Evolutionary conservation across 2,329 filamentous ascomycete genomes (phyloP).

Genomic region (Penicillium sp.): DNA sequence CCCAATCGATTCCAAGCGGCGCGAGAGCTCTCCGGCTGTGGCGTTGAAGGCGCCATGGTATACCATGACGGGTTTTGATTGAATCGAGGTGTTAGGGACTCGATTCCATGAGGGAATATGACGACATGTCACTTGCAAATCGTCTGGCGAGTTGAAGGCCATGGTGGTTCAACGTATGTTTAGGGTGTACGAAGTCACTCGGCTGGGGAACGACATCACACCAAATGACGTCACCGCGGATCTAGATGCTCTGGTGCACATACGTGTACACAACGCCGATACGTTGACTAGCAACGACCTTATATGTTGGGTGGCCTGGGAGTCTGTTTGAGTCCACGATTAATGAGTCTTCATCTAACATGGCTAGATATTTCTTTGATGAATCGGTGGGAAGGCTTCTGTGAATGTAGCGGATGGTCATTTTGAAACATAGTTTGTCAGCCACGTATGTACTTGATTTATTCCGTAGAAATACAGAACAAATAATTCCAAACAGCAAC

Average conservation of each 20-base stretch:
- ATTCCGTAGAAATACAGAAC: background rate
- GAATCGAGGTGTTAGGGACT: conserved; percentile 65
- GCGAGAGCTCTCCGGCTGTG: conserved; percentile 54
- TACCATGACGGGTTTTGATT: conserved; percentile 62
- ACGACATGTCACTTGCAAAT: conserved; percentile 58
- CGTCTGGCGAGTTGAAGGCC: conserved; percentile 46
- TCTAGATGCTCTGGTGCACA: background rate
- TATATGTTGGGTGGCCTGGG: background rate
- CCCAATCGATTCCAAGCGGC: conserved; percentile 53
- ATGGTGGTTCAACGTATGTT: conserved; percentile 18
- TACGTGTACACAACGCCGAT: background rate
- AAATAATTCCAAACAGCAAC: background rate
- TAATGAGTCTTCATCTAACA: background rate
- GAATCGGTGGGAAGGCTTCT: background rate
- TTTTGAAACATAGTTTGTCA: background rate
- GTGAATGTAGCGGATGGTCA: background rate
- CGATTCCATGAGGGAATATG: conserved; percentile 57
- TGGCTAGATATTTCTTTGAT: background rate
- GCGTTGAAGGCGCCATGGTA: conserved; percentile 60
- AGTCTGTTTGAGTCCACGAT: background rate
- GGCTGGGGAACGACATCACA: background rate
- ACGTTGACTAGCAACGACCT: background rate
- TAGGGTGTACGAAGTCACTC: background rate
- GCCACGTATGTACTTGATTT: background rate
- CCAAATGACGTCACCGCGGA: background rate